phyloP scores from a whole-genome alignment of 2,329 filamentous ascomycete genomes.

The Cladophialophora chaetospira region DNA sequence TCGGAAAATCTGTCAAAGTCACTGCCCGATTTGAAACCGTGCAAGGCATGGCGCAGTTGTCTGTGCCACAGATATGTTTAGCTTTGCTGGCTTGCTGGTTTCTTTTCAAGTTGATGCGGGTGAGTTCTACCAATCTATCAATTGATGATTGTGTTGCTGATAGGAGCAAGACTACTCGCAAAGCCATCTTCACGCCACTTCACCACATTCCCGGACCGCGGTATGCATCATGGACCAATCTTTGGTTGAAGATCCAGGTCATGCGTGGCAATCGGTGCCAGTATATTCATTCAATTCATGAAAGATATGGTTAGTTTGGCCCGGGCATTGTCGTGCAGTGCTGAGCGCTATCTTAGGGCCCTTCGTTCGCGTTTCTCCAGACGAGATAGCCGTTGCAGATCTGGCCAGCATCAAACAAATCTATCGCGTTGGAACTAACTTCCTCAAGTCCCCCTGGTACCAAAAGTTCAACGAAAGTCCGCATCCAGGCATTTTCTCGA shows the following conservation, averaged over 20 bases:
- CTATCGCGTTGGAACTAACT: constrained; percentile 38
- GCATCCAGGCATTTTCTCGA: constrained; percentile 44
- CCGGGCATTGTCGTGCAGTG: background rate
- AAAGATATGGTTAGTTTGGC: constrained; percentile 35
- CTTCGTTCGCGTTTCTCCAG: constrained; percentile 22
- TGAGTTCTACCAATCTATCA: background rate
- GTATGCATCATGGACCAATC: constrained; percentile 7
- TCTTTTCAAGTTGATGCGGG: background rate
- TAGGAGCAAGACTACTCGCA: background rate
- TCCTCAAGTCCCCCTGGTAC: constrained; percentile 40
- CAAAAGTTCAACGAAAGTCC: constrained; percentile 23
- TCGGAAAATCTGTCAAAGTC: too few relatives aligned
- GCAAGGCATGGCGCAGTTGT: background rate
- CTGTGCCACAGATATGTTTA: background rate
- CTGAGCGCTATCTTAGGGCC: too few relatives aligned
- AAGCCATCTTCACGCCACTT: background rate
- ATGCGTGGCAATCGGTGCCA: constrained; percentile 9
- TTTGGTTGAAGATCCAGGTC: constrained; percentile 8
- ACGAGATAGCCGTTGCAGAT: constrained; percentile 44
- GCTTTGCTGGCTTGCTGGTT: background rate
- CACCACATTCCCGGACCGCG: background rate
- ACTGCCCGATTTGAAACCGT: too few relatives aligned
- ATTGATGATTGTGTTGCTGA: too few relatives aligned
- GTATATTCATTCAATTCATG: constrained; percentile 35
- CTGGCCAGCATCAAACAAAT: constrained; percentile 37